Evolutionary conservation across 1,284 basidiomycete genomes (phyloP), one percentile per base, ranked within the genome.

Genomic region (Ustanciosporium gigantosporum): DNA sequence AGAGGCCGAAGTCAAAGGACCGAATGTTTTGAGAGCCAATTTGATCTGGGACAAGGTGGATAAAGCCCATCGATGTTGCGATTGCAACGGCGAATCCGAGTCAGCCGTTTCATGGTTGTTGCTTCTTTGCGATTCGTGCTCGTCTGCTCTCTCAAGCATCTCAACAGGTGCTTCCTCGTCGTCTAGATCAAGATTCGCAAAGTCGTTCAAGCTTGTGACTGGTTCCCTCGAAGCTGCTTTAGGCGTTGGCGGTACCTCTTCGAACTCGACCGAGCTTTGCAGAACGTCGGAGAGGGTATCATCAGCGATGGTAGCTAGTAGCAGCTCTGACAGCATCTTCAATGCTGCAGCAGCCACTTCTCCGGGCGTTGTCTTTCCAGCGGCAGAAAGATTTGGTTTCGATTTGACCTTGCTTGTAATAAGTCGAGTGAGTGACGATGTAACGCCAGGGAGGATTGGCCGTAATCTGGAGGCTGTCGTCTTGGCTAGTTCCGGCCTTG

Each of bases 1-100:
- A 13, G 46, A 58, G 4, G 60, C 41, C 15, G 38, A 24, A 4
- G 60, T 50, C 17, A 64, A 49, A 16, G 55, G 44, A 4, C 50
- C 37, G n/a, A 64, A 58, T 1, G 46, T 40, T 13, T 51, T 45
- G 8, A 64, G 41, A 3, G 60, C 60, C 2, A 64, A 8, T 20
- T 58, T 56, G n/a, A 55, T 45, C 15, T 55, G 60, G 3, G 55
- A 53, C 1, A 64, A 49, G 1, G 60, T 49, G 4, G 60, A 58
- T 14, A 64, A 34, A 4, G 59, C 41, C 48, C 52, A 57, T 21
- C 36, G 17, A 16, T 49, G 39, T 3, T 27, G 39, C 13, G 53
- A 51, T 21, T 53, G 7, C 11, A 25, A 2, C 2, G 22, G 2
- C 2, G 24, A 16, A 8, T 24, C 19, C 9, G 27, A 11, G 27